Evolutionary conservation across 305 asterid species (phyloP), one percentile per base, ranked within the genome.

Genomic region (Fraxinus greggii): DNA sequence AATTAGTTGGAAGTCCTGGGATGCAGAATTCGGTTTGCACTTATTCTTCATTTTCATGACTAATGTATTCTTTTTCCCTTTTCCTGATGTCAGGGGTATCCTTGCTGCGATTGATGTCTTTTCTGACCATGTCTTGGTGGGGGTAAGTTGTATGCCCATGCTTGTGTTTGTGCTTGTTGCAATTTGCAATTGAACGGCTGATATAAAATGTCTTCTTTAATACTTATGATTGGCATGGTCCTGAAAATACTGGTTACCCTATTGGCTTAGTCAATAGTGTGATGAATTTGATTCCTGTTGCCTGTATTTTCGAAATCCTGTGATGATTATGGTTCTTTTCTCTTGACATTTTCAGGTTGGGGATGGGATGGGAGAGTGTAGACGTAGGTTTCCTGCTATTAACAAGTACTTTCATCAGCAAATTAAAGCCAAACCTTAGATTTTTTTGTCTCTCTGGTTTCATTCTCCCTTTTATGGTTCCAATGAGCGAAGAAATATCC

Each of bases 51-150:
- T 56, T 1, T 78, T 23, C 15, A 29, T 72, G 5, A 17, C 78
- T 80, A 61, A 82, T 51, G 21, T 45, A 21, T 79, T 77, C 48
- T 29, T 75, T 77, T 72, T 79, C 70, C 48, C 40, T 36, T 79
- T 63, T 86, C 38, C 83, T 80, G 73, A 77, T 87, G 42, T 77
- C 96, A 97, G 99, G 90, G 99, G 98, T 78, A 97, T 97, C 88
- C 97, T 97, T 76, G 92, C 99, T 81, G 98, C 98, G 77, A 83
- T 97, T 82, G 99, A 94, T 87, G 98, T 93, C 81, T 89, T 97
- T 88, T 88, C 95, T 82, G 98, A 92, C 83, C 86, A 89, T 85
- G 91, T 86, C 36, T 79, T 97, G 83, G 97, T 92, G 81, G 99
- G 99, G 96, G 99, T 97, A 91, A 92, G 98, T 82, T 33, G 80